Conservation (phyloP, 179 eudicot genomes). For the Beta lomatogona region DNA sequence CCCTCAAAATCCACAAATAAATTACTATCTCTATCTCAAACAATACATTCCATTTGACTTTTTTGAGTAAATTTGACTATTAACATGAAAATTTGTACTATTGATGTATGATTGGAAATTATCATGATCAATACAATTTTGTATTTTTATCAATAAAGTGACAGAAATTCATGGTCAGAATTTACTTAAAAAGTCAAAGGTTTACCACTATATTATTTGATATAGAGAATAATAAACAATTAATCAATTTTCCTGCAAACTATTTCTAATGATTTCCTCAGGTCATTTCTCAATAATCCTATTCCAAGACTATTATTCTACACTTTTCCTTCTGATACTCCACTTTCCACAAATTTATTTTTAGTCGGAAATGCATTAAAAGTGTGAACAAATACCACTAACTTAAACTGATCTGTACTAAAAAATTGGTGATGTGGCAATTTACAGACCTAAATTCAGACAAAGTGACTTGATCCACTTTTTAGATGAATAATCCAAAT, state of each 20-base stretch:
- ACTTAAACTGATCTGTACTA: neutral
- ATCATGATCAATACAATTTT: neutral
- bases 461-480: constrained; percentile 3
- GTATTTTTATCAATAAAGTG: neutral
- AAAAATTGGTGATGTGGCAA: neutral
- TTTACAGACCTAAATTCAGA: neutral
- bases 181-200: neutral
- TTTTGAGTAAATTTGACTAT: neutral
- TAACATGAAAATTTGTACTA: neutral
- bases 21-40: neutral
- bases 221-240: constrained; percentile 3
- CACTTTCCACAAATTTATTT: neutral
- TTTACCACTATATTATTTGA: neutral
- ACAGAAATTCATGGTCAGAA: neutral
- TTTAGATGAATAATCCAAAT: too few relatives aligned
- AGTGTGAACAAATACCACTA: neutral
- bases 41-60: neutral
- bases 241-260: neutral
- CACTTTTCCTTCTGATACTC: neutral
- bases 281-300: neutral
- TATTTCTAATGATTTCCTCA: neutral
- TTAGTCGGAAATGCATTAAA: neutral
- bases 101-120: neutral
- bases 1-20: neutral
- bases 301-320: neutral